These are phyloP conservation scores for Monosporozyma aerobia DNA, from an alignment of 805 yeast genomes.

Conservation along the genomic window DNA sequence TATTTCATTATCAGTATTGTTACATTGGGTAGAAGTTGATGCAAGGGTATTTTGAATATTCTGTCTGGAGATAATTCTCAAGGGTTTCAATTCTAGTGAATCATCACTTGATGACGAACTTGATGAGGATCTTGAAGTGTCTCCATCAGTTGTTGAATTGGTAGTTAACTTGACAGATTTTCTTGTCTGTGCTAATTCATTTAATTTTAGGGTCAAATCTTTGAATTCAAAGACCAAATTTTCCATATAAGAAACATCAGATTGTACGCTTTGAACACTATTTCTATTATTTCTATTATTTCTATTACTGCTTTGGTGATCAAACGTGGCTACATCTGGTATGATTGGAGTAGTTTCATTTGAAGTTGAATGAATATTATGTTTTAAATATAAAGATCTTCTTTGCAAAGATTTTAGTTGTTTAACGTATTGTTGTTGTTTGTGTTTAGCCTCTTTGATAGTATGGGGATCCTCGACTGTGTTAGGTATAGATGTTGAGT, in stretches of 20 bases:
- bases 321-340: not conserved
- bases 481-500: not conserved
- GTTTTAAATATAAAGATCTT: not conserved
- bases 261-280: not conserved
- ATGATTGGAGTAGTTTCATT: not conserved
- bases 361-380: not conserved
- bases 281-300: not conserved
- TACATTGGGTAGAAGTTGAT: not conserved
- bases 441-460: not conserved
- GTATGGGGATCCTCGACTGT: not conserved
- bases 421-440: not conserved
- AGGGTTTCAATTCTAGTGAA: slow-evolving; percentile 21
- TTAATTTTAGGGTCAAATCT: slow-evolving; percentile 17
- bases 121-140: not conserved
- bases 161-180: not conserved
- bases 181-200: slow-evolving; percentile 14
- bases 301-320: not conserved
- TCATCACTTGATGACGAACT: slow-evolving; percentile 8
- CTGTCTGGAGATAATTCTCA: slow-evolving; percentile 19
- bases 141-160: not conserved
- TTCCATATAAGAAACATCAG: slow-evolving; percentile 14
- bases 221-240: slow-evolving; percentile 22
- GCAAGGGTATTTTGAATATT: not conserved
- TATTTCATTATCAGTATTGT: not conserved
- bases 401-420: not conserved